A percentile compares a stretch with the other conserved stretches of the same genome.
phyloP scores from a whole-genome alignment of 2,329 filamentous ascomycete genomes.

The Akanthomyces muscarius region DNA sequence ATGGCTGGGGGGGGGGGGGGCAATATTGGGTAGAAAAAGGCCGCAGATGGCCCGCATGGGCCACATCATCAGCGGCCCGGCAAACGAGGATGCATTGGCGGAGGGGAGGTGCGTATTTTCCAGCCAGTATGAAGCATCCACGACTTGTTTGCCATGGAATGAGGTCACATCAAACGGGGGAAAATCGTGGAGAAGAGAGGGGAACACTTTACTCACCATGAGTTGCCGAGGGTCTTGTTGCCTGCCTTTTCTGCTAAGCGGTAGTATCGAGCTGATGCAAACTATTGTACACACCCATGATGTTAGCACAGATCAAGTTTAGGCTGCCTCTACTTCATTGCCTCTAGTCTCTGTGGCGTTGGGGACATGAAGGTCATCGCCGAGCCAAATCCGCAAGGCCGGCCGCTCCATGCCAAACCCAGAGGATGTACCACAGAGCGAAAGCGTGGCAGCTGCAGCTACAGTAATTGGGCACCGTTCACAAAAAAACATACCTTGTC shows the following conservation, averaged over 20 bases:
- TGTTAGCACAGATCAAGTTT: background rate
- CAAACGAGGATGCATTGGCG: too few species aligned
- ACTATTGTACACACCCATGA: constrained; percentile 44
- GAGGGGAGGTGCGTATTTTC: background rate
- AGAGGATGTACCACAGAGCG: too few species aligned
- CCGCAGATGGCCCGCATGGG: constrained; percentile 10
- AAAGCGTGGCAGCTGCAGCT: too few species aligned
- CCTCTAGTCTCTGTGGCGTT: background rate
- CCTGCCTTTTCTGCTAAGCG: constrained; percentile 85
- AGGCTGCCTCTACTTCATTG: too few species aligned
- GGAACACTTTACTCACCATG: constrained; percentile 64
- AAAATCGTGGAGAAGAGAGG: background rate
- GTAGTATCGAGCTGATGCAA: constrained; percentile 82
- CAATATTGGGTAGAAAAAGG: background rate
- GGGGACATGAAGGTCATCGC: background rate
- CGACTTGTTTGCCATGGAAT: background rate
- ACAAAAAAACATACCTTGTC: constrained; percentile 78
- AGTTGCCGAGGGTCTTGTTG: constrained; percentile 87
- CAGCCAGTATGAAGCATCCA: background rate
- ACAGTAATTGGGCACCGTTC: too few species aligned
- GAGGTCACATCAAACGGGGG: background rate
- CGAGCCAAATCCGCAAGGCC: background rate
- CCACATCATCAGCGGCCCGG: constrained; percentile 4
- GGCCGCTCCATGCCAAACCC: too few species aligned
- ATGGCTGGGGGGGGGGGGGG: background rate